These are phyloP conservation scores for Fusarium sp. DNA, from an alignment of 2,329 filamentous ascomycete species.

Conservation along the genomic window DNA sequence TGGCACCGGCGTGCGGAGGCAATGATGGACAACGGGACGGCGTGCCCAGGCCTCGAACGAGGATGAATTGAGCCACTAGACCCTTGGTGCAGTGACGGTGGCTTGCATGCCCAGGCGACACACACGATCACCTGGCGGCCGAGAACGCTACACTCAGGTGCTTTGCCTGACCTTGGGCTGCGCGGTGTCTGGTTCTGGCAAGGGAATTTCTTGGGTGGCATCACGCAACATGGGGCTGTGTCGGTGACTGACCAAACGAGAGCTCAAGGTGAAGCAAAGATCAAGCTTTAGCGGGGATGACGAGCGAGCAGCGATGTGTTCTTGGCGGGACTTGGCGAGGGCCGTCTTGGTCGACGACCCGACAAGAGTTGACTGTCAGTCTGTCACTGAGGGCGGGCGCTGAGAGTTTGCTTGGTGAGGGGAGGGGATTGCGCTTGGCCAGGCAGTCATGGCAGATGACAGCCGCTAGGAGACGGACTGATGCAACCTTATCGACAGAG, in stretches of 20 bases:
- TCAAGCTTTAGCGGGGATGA: conserved; percentile 31
- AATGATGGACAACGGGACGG: not conserved
- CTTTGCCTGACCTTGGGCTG: not conserved
- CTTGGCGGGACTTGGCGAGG: conserved; percentile 30
- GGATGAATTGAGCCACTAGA: conserved; percentile 10
- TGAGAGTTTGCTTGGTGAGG: not conserved
- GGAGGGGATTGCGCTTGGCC: not conserved
- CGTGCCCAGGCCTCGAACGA: not conserved
- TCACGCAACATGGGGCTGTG: conserved; percentile 10
- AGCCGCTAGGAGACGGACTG: not conserved
- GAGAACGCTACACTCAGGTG: conserved; percentile 13
- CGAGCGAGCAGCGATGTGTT: conserved; percentile 10
- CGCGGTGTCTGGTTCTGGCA: not conserved
- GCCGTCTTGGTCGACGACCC: not conserved
- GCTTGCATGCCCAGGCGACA: conserved; percentile 20
- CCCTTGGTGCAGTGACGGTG: conserved; percentile 10
- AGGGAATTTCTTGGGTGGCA: conserved; percentile 2
- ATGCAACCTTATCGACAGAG: conserved; percentile 4
- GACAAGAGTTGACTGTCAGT: not conserved
- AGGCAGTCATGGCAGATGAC: not conserved
- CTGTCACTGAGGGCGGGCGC: not conserved
- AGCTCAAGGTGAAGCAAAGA: conserved; percentile 13
- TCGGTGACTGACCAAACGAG: conserved; percentile 3
- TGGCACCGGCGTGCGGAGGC: conserved; percentile 3
- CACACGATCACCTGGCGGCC: conserved; percentile 3